Evolutionary conservation across 768 basidiomycete genomes (phyloP), one percentile per base, ranked within the genome.

Genomic region (Gautieria morchelliformis): DNA sequence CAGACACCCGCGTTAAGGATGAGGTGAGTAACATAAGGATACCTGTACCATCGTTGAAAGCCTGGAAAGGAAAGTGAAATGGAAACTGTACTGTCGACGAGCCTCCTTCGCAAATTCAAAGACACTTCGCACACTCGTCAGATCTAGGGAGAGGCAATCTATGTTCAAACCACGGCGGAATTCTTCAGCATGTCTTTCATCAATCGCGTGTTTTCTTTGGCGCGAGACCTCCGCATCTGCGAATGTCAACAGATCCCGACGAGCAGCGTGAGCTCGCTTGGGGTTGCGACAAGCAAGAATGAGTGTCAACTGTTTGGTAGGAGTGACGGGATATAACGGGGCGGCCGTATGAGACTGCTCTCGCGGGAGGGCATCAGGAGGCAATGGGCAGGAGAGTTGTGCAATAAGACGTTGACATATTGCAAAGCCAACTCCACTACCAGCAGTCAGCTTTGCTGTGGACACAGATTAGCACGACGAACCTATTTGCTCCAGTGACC

Each of bases 401-500:
- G 75, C 69, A 46, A 93, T 75, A 7, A 93, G 76, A 48, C 91
- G 84, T 60, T 85, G 81, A 71, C 89, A 91, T 45, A 88, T 85
- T 12, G 87, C 89, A 66, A 85, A 87, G 15, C 91, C 91, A 17
- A 93, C 77, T 56, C 91, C 91, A 40, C 90, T 93, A 61, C 48
- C 59, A 49, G 47, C 44, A 58, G 49, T 40, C 57, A 53, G 60
- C 61, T 61, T 22, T 45, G 15, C 48, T 57, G 32, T 41, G 32
- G 32, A 11, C 9, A 2, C n/a, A 49, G 24, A 4, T 30, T 30
- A 19, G 7, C 11, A 24, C 22, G n/a, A 62, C 76, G 50, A 66
- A 85, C 85, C 76, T 73, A 63, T 87, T 88, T 10, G 85, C 85
- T 40, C 85, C 85, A 19, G 85, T 88, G 9, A 87, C 83, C 45